A percentile compares a stretch with the other conserved stretches of the same genome.
phyloP scores from a whole-genome alignment of 768 basidiomycete species.

The Paxillus ammoniavirescens region DNA sequence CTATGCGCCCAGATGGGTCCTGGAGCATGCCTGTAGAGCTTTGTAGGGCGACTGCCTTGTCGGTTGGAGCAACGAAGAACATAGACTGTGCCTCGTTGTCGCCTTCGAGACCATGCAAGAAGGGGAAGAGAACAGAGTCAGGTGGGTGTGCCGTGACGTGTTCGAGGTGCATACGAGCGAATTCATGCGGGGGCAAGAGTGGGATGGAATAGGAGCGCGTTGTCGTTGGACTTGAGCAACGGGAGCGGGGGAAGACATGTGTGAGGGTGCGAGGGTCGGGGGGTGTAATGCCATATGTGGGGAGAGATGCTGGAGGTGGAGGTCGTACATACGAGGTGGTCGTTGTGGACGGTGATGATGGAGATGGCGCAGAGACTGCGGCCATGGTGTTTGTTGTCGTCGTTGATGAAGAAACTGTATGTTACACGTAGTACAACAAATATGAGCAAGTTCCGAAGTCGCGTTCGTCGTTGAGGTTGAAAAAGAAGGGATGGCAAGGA shows the following conservation, averaged over 20 bases:
- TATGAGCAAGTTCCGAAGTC: no score
- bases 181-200: slow-evolving; percentile 44
- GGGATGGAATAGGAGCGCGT: slow-evolving; percentile 35
- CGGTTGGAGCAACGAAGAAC: slow-evolving; percentile 59
- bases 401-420: no score
- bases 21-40: slow-evolving; percentile 27
- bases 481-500: no score
- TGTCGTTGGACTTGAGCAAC: background rate
- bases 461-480: no score
- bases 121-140: slow-evolving; percentile 83
- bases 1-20: slow-evolving; percentile 22
- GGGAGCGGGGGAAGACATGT: slow-evolving; percentile 5
- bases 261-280: background rate
- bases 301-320: background rate
- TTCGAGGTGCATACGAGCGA: slow-evolving; percentile 59
- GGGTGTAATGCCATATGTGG: slow-evolving; percentile 3
- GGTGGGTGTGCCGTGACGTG: slow-evolving; percentile 71
- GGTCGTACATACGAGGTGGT: background rate
- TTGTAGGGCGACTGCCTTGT: slow-evolving; percentile 7
- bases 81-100: slow-evolving; percentile 75
- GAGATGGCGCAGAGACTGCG: background rate
- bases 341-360: background rate
- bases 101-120: slow-evolving; percentile 84
- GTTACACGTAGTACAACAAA: no score
- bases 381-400: background rate